These are phyloP conservation scores for Rhodamnia argentea DNA, from an alignment of 345 rosid genomes.

Conservation along the genomic window DNA sequence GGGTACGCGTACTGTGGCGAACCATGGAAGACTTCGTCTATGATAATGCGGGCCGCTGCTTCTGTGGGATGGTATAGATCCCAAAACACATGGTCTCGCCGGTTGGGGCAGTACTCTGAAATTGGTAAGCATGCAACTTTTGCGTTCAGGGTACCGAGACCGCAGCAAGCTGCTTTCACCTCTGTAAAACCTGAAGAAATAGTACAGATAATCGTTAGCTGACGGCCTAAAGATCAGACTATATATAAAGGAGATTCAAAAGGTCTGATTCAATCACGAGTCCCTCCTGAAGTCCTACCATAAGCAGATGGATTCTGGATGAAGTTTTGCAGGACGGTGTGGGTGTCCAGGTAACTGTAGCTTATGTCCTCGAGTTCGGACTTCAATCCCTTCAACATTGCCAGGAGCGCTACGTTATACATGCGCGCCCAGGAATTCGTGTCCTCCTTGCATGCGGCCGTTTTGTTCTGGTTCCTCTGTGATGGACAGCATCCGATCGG, in stretches of 20 bases:
- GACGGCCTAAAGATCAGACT: neutral
- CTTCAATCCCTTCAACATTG: conserved; percentile 26
- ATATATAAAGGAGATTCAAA: neutral
- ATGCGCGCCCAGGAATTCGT: conserved; percentile 23
- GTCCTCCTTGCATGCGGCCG: conserved; percentile 30
- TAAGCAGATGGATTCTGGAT: conserved; percentile 24
- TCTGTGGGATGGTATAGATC: conserved; percentile 68
- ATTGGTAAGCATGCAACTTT: conserved; percentile 38
- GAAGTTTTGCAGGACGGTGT: conserved; percentile 18
- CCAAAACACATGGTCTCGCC: conserved; percentile 70
- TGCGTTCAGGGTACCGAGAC: conserved; percentile 50
- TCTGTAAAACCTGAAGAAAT: conserved; percentile 42
- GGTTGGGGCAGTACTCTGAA: conserved; percentile 43
- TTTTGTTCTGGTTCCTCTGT: conserved; percentile 23
- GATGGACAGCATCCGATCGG: conserved; percentile 52
- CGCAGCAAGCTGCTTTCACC: conserved; percentile 72
- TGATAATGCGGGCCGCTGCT: conserved; percentile 30
- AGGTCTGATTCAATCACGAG: neutral
- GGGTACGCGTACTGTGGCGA: conserved; percentile 32
- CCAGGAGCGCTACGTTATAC: conserved; percentile 33
- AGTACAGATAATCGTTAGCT: neutral
- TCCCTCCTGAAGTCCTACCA: neutral
- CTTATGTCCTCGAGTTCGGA: conserved; percentile 25
- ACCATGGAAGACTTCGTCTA: conserved; percentile 38
- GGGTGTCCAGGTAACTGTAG: conserved; percentile 53